Evolutionary conservation across 2,329 filamentous ascomycete genomes (phyloP), one percentile per base, ranked within the genome.

Genomic region (Mycogone perniciosa): DNA sequence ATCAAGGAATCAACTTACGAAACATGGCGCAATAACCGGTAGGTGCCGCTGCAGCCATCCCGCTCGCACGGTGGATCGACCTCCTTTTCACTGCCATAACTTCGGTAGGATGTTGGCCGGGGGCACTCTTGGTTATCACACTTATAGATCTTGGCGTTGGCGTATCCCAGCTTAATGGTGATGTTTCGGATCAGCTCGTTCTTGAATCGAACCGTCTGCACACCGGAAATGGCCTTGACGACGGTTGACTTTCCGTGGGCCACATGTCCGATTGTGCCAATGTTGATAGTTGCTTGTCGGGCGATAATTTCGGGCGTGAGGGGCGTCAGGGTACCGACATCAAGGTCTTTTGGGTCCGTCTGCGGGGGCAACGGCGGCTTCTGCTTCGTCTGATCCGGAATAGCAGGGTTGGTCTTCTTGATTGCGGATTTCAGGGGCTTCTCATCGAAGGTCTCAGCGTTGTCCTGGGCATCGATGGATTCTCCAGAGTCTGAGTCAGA

Each of bases 71-170:
- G 85, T 58, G 93, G 93, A 66, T 97, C 92, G 48, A 99, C 85
- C 76, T 97, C 93, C 80, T 99, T 97, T 72, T 97, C 92, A 71
- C 90, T 96, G 83, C 95, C 96, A 79, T 88, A 99, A 73, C 89
- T 96, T 71, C 88, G 83, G 77, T 91, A 99, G 80, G 92, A 97
- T 61, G 88, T 91, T 57, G 93, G 93, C 63, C 93, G 82, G 54
- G 93, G 93, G 76, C 93, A 99, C 60, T 88, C 85, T 48, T 76
- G 70, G 73, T 89, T 96, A 73, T 96, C 89, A 73, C 93, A 99
- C 80, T 96, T 89, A 85, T 97, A 99, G 71, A 99, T 91, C 76
- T 99, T 97, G 64, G 93, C 93, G 72, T 99, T 99, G 70, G 93
- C 93, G 71, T 99, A 99, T 69, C 93, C 93, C 64, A 99, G 82